phyloP scores from a whole-genome alignment of 805 yeast species.

The Yueomyces sp. region DNA sequence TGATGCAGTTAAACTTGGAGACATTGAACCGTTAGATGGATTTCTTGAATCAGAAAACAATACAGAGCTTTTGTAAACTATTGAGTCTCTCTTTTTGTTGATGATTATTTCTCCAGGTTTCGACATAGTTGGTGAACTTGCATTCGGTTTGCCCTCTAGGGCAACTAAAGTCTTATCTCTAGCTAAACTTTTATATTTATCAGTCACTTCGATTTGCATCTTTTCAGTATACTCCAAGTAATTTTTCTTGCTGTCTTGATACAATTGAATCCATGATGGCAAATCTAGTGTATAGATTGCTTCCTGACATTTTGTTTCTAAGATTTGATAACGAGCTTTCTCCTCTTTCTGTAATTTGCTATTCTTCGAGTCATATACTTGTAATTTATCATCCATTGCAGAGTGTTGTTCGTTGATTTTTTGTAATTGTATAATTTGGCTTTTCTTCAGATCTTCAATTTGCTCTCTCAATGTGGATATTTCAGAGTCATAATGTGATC shows the following conservation, averaged over 20 bases:
- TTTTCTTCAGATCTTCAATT: constrained; percentile 1
- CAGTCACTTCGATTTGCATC: constrained; percentile 4
- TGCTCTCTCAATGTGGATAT: constrained; percentile 4
- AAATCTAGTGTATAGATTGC: constrained; percentile 2
- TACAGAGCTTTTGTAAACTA: background rate
- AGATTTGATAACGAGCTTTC: background rate
- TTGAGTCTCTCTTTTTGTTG: background rate
- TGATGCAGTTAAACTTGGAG: background rate
- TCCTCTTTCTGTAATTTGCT: background rate
- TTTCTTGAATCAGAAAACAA: background rate
- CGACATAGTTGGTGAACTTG: background rate
- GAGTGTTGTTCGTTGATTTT: background rate
- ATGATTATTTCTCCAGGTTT: background rate
- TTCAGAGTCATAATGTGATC: constrained; percentile 13
- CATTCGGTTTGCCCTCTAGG: background rate
- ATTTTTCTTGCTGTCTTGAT: constrained; percentile 7
- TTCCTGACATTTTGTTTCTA: constrained; percentile 1
- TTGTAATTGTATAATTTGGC: background rate
- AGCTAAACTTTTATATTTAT: background rate
- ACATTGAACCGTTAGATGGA: background rate
- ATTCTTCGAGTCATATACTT: background rate
- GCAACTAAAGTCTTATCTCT: constrained; percentile 1
- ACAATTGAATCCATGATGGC: constrained; percentile 10
- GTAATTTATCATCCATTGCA: background rate
- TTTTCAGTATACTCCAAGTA: constrained; percentile 6